These are phyloP conservation scores for Barnettozyma botsteinii DNA, from an alignment of 805 yeast species.

Conservation along the genomic window DNA sequence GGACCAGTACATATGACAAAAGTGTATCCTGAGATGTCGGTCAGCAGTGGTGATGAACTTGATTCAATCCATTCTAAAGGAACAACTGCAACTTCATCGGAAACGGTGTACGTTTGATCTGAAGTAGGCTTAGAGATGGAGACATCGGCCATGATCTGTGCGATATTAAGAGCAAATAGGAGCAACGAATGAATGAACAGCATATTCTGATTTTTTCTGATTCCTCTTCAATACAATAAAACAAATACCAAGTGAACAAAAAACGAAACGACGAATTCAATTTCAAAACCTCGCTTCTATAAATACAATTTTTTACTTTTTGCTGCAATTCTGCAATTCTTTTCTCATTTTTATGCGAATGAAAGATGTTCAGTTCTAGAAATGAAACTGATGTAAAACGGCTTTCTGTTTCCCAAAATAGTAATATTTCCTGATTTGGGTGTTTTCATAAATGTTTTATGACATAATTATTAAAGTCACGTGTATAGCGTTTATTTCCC, in stretches of 20 bases:
- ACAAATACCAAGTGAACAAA: no score
- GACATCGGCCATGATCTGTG: constrained; percentile 19
- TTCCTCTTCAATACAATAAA: no score
- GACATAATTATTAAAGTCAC: not conserved
- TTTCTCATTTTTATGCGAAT: not conserved
- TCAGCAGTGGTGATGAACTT: constrained; percentile 42
- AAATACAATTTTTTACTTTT: not conserved
- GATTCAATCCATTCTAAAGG: constrained; percentile 49
- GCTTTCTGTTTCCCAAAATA: no score
- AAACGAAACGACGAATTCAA: no score
- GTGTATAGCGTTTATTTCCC: not conserved
- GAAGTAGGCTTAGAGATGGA: constrained; percentile 24
- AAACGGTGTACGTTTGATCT: constrained; percentile 17
- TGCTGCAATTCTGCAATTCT: not conserved
- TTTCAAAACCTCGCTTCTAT: no score
- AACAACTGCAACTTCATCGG: constrained; percentile 26
- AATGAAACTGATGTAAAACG: no score
- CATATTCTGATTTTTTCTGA: no score
- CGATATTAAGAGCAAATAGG: not conserved
- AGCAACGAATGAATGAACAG: no score
- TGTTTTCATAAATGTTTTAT: no score
- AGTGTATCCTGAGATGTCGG: constrained; percentile 38
- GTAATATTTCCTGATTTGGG: not conserved
- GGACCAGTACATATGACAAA: constrained; percentile 69
- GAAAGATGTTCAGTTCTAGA: not conserved